phyloP scores from a whole-genome alignment of 2,329 filamentous ascomycete species.

The Stagonosporopsis vannaccii region DNA sequence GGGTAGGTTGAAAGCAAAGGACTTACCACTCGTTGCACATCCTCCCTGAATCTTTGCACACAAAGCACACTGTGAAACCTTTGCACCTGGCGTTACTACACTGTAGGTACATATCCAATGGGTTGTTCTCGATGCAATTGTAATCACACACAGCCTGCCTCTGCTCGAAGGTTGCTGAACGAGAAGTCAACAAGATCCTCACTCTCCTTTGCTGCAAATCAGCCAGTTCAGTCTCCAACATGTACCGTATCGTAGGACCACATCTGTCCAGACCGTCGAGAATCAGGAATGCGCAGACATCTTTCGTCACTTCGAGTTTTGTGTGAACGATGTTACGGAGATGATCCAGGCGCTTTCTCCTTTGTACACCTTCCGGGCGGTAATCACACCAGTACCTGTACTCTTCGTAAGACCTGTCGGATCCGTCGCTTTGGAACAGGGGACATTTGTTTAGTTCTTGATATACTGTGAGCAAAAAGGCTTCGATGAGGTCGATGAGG shows the following conservation, averaged over 20 bases:
- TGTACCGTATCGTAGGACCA: slow-evolving; percentile 16
- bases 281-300: slow-evolving; percentile 20
- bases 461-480: slow-evolving; percentile 17
- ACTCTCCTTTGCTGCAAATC: slow-evolving; percentile 14
- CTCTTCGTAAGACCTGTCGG: slow-evolving; percentile 4
- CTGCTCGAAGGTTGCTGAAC: slow-evolving; percentile 22
- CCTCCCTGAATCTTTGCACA: slow-evolving; percentile 12
- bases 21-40: slow-evolving; percentile 15
- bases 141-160: slow-evolving; percentile 18
- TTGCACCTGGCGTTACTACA: slow-evolving; percentile 11
- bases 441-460: not conserved
- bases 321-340: slow-evolving; percentile 19
- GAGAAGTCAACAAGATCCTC: slow-evolving; percentile 27
- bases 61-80: slow-evolving; percentile 13
- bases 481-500: slow-evolving; percentile 19
- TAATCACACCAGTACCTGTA: not conserved
- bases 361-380: slow-evolving; percentile 2
- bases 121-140: not conserved
- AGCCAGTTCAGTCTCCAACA: slow-evolving; percentile 24
- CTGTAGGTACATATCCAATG: slow-evolving; percentile 15
- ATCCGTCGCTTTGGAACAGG: not conserved
- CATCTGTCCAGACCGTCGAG: slow-evolving; percentile 31
- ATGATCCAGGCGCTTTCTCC: not conserved
- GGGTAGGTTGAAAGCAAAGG: not conserved
- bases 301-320: slow-evolving; percentile 8